Percentiles rank a stretch among this genome's conserved stretches.
Conservation (phyloP, 75 land plant species). For the Isoetes taiwanensis region DNA sequence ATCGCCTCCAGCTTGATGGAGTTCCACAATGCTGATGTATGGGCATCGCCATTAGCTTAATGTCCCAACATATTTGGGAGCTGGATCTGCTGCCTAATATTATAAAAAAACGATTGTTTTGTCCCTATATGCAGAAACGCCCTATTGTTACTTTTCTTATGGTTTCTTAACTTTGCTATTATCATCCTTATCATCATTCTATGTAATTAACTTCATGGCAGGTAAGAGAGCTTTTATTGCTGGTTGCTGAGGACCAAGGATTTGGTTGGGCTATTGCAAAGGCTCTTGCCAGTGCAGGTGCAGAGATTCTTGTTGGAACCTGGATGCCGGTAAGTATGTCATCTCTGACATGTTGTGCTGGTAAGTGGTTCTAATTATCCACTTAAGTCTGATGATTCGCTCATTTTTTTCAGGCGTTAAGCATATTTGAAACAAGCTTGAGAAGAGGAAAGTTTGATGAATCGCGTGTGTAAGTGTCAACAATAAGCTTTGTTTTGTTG, state of each 20-base stretch:
- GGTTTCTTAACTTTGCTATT: no score
- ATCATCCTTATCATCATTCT: no score
- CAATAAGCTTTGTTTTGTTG: background rate
- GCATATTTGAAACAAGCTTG: conserved; percentile 88
- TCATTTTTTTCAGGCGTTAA: conserved; percentile 53
- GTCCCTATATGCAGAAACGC: no score
- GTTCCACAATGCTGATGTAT: no score
- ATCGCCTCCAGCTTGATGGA: no score
- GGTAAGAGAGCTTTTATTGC: conserved; percentile 99
- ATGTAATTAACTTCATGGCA: no score
- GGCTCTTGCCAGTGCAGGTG: conserved; percentile 90
- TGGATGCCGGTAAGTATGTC: conserved; percentile 77
- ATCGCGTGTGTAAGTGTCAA: conserved; percentile 82
- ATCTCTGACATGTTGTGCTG: background rate
- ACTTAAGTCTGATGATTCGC: background rate
- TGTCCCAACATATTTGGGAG: no score
- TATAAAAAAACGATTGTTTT: no score
- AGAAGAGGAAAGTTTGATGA: conserved; percentile 94
- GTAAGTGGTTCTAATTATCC: background rate
- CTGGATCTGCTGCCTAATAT: no score
- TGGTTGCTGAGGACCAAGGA: conserved; percentile 98
- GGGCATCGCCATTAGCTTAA: no score
- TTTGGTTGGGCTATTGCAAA: conserved; percentile 99
- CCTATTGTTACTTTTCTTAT: no score
- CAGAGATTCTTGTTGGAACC: conserved; percentile 96